Evolutionary conservation across 345 rosid species (phyloP), one percentile per base, ranked within the genome.

Genomic region (Populus ilicifolia): DNA sequence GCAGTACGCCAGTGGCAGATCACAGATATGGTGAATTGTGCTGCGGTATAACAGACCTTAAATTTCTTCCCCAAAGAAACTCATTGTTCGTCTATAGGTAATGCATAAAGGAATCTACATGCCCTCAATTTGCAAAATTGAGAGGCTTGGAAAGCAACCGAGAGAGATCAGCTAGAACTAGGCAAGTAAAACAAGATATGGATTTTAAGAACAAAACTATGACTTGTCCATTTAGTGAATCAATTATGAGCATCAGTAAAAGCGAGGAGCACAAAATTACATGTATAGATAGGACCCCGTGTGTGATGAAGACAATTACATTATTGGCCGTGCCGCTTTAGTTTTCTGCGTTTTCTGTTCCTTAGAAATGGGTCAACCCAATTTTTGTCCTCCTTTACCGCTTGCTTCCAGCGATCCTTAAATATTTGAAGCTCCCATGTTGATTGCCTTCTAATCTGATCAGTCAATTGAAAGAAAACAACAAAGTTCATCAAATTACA

Each of bases 381-480:
- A 16, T 66, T 50, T 81, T 84, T 85, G 85, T 94, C 99, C 62
- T 85, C 86, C 67, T 86, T 86, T 0, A 92, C 86, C 1, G 98
- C 95, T 78, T 25, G 65, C 66, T 89, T 89, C 99, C 99, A 94
- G 9, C 98, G 83, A 61, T 91, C 80, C 88, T 89, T 89, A 33
- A 94, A 92, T 3, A 79, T 84, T 74, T 87, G 79, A 73, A 90
- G 94, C 79, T 96, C 99, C 97, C 90, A 85, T 5, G 94, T 91
- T 5, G 98, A 96, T 61, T 96, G 98, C 78, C 99, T 87, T 83
- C 99, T 80, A 69, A 96, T 92, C 99, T 92, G 91, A 78, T 43
- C 41, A 50, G 38, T 27, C 30, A 70, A 50, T 25, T 76, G 2
- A 27, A 20, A 46, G 30, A 38, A 36, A 25, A 64, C 72, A 14